These are phyloP conservation scores for Suhomyces terraborum DNA, from an alignment of 1,139 yeast species.

Conservation along the genomic window DNA sequence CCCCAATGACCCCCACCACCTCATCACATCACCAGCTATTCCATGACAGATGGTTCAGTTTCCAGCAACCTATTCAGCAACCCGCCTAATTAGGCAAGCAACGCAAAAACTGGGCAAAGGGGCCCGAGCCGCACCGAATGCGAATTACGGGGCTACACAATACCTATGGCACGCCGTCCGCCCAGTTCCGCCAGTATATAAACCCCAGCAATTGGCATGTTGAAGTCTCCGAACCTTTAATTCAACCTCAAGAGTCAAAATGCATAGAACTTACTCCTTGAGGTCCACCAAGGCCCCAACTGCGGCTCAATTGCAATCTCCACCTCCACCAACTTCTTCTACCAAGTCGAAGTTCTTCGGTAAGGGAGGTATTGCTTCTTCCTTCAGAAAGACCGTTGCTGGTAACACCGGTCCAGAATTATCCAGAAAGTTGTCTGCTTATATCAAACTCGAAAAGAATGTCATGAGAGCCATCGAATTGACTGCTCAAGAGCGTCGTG, in stretches of 20 bases:
- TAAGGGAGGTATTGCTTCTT: conserved; percentile 77
- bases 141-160: conserved; percentile 13
- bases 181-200: conserved; percentile 11
- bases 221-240: background rate
- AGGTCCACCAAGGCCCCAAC: conserved; percentile 96
- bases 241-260: conserved; percentile 28
- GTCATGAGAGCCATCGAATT: conserved; percentile 92
- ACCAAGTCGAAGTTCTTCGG: conserved; percentile 89
- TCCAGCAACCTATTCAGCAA: conserved; percentile 2
- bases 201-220: conserved; percentile 1
- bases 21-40: background rate
- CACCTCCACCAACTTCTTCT: conserved; percentile 91
- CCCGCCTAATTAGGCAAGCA: conserved; percentile 11
- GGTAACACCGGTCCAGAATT: conserved; percentile 95
- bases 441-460: conserved; percentile 95
- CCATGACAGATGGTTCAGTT: conserved; percentile 1
- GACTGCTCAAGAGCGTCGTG: conserved; percentile 93
- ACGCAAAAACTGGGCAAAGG: conserved; percentile 14
- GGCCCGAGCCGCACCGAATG: conserved; percentile 12
- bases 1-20: conserved; percentile 1
- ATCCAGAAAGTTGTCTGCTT: conserved; percentile 83
- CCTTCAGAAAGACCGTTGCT: conserved; percentile 84
- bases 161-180: conserved; percentile 12
- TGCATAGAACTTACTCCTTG: conserved; percentile 98
- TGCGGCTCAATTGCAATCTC: conserved; percentile 89